phyloP scores from a whole-genome alignment of 2,329 filamentous ascomycete species.

The Talaromyces sp. region DNA sequence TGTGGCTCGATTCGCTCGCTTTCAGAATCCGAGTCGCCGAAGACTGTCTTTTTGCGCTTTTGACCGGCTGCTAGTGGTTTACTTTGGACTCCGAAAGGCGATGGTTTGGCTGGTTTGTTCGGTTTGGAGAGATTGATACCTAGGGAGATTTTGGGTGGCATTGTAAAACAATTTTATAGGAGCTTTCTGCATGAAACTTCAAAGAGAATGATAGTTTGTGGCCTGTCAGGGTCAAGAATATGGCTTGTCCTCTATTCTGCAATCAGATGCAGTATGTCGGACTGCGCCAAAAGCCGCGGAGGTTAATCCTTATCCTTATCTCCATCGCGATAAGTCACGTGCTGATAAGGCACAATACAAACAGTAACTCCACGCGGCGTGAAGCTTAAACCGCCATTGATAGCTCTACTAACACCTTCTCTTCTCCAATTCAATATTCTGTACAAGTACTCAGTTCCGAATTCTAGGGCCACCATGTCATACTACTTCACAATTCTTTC shows the following conservation, averaged over 20 bases:
- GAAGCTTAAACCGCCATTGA: conserved; percentile 4
- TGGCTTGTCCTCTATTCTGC: neutral
- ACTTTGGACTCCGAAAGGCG: conserved; percentile 25
- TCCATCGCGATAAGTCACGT: conserved; percentile 10
- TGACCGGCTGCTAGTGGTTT: conserved; percentile 29
- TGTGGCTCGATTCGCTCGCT: conserved; percentile 27
- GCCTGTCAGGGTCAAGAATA: neutral
- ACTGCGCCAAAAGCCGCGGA: conserved; percentile 3
- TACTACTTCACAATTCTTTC: conserved; percentile 98
- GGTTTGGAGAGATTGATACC: conserved; percentile 42
- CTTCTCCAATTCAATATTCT: neutral
- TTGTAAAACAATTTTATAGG: conserved; percentile 13
- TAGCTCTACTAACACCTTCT: neutral
- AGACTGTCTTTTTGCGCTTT: conserved; percentile 49
- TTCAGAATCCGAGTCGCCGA: conserved; percentile 45
- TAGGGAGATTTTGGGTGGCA: conserved; percentile 37
- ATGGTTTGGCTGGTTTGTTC: conserved; percentile 18
- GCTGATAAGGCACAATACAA: conserved; percentile 12
- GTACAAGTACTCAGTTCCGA: neutral
- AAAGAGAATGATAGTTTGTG: neutral
- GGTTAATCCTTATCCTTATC: conserved; percentile 5
- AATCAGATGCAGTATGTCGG: neutral
- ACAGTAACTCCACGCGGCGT: conserved; percentile 2
- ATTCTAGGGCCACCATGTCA: conserved; percentile 63
- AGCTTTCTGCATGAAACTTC: neutral